A percentile compares a stretch with the other conserved stretches of the same genome.
These are phyloP conservation scores for Uronychia binucleata DNA, from an alignment of 73 alveolate species.

Conservation along the genomic window DNA sequence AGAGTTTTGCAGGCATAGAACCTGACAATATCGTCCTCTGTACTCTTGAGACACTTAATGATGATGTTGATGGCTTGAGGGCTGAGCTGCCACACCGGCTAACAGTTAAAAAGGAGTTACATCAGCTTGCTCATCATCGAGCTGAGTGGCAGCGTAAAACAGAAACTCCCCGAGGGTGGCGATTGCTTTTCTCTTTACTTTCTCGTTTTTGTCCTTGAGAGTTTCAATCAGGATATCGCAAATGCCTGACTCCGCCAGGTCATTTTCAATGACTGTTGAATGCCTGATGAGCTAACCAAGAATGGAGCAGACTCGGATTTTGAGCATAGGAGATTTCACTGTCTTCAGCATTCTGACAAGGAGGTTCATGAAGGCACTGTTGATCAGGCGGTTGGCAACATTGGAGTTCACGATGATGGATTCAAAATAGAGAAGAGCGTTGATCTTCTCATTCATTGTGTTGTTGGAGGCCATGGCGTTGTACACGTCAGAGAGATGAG, in stretches of 20 bases:
- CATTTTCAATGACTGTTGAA: conserved; percentile 95
- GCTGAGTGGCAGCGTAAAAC: conserved; percentile 98
- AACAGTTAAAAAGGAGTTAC: neutral
- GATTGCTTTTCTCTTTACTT: conserved; percentile 88
- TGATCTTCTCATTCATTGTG: conserved; percentile 67
- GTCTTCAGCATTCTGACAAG: conserved; percentile 83
- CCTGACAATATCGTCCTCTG: conserved; percentile 92
- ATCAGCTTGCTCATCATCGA: conserved; percentile 97
- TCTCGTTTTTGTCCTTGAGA: conserved; percentile 81
- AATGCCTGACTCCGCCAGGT: conserved; percentile 83
- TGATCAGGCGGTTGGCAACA: conserved; percentile 88
- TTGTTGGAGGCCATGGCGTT: conserved; percentile 72
- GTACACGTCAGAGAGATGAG: conserved; percentile 80
- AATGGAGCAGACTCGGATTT: conserved; percentile 90
- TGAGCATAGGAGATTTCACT: conserved; percentile 70
- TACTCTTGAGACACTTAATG: conserved; percentile 68
- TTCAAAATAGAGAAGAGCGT: conserved; percentile 92
- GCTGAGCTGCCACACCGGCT: conserved; percentile 88
- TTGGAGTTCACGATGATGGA: conserved; percentile 82
- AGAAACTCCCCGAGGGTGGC: conserved; percentile 98
- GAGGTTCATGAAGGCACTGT: conserved; percentile 83
- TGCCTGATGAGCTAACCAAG: conserved; percentile 93
- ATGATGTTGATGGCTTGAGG: conserved; percentile 71
- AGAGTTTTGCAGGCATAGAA: conserved; percentile 96
- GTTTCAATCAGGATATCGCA: conserved; percentile 59